phyloP scores from a whole-genome alignment of 2,329 filamentous ascomycete species.

The Neocatenulostroma microsporum region DNA sequence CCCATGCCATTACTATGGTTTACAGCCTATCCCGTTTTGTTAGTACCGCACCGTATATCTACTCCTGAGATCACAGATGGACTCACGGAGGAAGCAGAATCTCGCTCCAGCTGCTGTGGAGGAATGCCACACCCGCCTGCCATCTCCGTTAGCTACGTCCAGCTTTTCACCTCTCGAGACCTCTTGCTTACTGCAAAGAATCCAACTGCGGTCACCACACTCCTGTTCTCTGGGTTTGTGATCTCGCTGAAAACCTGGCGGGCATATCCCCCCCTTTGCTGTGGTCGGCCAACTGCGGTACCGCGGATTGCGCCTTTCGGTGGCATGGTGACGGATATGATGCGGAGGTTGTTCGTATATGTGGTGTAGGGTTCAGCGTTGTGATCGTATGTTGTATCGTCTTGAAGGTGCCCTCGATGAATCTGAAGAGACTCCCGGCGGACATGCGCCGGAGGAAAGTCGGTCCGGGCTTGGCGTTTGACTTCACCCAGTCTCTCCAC shows the following conservation, averaged over 20 bases:
- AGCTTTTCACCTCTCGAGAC: background rate
- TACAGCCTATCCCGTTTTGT: background rate
- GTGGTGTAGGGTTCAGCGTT: constrained; percentile 1
- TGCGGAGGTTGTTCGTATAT: too few relatives aligned
- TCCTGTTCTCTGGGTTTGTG: constrained; percentile 43
- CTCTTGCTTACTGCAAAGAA: constrained; percentile 43
- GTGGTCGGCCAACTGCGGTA: constrained; percentile 25
- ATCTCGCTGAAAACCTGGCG: constrained; percentile 34
- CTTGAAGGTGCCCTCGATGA: too few relatives aligned
- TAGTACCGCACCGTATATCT: background rate
- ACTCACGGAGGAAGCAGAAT: constrained; percentile 44
- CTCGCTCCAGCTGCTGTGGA: constrained; percentile 48
- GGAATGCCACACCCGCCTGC: constrained; percentile 45
- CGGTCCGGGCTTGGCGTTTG: too few relatives aligned
- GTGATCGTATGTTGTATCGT: too few relatives aligned
- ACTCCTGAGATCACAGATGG: background rate
- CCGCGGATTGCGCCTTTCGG: constrained; percentile 20
- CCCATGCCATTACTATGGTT: background rate
- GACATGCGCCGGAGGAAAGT: too few relatives aligned
- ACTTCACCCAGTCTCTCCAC: too few relatives aligned
- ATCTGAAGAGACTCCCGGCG: too few relatives aligned
- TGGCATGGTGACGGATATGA: constrained; percentile 17
- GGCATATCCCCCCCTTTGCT: constrained; percentile 29
- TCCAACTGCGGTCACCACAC: constrained; percentile 40
- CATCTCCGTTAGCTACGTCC: constrained; percentile 5